A percentile compares a stretch with the other conserved stretches of the same genome.
Conservation (phyloP, 2,329 filamentous ascomycete genomes). For the Ascosphaera apis region DNA sequence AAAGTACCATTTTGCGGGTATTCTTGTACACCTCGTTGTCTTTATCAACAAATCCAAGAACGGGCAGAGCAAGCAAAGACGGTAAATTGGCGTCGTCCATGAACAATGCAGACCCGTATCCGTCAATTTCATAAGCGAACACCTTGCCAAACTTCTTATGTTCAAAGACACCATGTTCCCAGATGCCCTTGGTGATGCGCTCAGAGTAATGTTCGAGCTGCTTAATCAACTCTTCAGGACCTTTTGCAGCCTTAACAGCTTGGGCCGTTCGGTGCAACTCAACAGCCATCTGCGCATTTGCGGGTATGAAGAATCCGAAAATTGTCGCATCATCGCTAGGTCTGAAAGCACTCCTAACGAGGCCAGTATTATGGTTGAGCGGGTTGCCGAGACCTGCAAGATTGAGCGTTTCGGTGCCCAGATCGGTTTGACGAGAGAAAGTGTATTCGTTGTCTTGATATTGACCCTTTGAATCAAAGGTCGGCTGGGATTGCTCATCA, state of each 20-base stretch:
- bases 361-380: slow-evolving; percentile 56
- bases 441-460: slow-evolving; percentile 60
- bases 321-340: slow-evolving; percentile 92
- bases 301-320: slow-evolving; percentile 80
- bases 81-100: slow-evolving; percentile 47
- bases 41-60: slow-evolving; percentile 32
- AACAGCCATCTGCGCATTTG: slow-evolving; percentile 88
- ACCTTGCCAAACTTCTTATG: slow-evolving; percentile 31
- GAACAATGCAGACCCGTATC: slow-evolving; percentile 35
- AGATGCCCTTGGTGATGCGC: slow-evolving; percentile 51
- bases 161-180: slow-evolving; percentile 52
- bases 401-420: slow-evolving; percentile 74
- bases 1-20: slow-evolving; percentile 61
- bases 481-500: slow-evolving; percentile 54
- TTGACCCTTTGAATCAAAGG: slow-evolving; percentile 47
- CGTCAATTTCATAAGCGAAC: slow-evolving; percentile 43
- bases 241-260: slow-evolving; percentile 37
- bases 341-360: slow-evolving; percentile 77
- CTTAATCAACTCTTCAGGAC: slow-evolving; percentile 28
- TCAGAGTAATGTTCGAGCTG: slow-evolving; percentile 34
- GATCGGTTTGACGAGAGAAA: slow-evolving; percentile 58
- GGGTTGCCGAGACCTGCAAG: slow-evolving; percentile 77
- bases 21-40: slow-evolving; percentile 60
- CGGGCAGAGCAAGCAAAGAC: slow-evolving; percentile 35
- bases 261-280: slow-evolving; percentile 55